Conservation (phyloP, 345 rosid genomes). For the Dipteronia sinensis region DNA sequence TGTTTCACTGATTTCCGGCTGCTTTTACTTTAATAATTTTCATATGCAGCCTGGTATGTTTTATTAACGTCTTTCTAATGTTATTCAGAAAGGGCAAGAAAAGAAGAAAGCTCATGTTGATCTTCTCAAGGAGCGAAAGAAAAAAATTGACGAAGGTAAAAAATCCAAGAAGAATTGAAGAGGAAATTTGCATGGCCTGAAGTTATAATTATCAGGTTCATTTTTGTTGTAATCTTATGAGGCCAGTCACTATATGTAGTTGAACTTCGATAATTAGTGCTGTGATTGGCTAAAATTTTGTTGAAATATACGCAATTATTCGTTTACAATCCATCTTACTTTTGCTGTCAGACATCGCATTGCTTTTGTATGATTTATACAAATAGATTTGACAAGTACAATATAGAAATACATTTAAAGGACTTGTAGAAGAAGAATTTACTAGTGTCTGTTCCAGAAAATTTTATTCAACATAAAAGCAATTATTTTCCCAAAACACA, state of each 20-base stretch:
- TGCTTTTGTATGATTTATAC: not conserved
- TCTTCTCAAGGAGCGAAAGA: conserved; percentile 63
- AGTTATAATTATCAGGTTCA: not conserved
- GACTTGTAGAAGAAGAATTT: too few species aligned
- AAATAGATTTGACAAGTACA: too few species aligned
- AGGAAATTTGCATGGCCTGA: not conserved
- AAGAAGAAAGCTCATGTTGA: conserved; percentile 40
- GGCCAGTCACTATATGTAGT: not conserved
- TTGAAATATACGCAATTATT: not conserved
- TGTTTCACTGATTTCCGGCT: not conserved
- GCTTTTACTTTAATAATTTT: not conserved
- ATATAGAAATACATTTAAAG: too few species aligned
- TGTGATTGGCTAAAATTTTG: conserved; percentile 12
- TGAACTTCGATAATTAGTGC: not conserved
- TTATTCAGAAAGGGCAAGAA: conserved; percentile 45
- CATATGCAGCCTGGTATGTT: not conserved
- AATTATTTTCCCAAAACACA: too few species aligned
- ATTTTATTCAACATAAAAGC: too few species aligned
- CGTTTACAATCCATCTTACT: not conserved
- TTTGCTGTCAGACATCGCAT: not conserved
- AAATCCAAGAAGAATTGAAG: conserved; percentile 5
- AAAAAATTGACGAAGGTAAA: conserved; percentile 30
- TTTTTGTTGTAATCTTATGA: conserved; percentile 5
- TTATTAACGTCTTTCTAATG: not conserved
- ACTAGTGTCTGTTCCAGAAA: too few species aligned